Evolutionary conservation across 305 asterid species (phyloP).

Genomic region (Fraxinus albicans): DNA sequence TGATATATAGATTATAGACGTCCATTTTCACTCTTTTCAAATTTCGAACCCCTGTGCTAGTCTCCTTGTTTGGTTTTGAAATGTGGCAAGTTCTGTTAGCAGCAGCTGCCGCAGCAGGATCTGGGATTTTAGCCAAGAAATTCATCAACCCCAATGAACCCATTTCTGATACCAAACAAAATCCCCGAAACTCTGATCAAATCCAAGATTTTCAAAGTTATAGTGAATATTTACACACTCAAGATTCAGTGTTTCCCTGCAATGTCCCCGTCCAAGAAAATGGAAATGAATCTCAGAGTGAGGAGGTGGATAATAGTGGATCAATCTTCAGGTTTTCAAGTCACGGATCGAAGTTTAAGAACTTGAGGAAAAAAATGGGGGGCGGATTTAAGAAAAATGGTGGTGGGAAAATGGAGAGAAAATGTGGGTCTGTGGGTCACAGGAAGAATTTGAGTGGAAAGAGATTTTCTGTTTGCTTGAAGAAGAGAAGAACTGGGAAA

Average conservation of each 20-base stretch:
- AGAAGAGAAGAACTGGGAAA: constrained; percentile 74
- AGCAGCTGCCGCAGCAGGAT: constrained; percentile 62
- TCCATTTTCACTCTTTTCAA: neutral
- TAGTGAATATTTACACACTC: constrained; percentile 13
- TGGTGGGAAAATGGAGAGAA: constrained; percentile 36
- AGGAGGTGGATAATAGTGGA: constrained; percentile 27
- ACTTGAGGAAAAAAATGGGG: constrained; percentile 34
- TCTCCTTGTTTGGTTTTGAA: constrained; percentile 17
- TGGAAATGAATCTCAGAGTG: constrained; percentile 21
- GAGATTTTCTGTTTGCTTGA: constrained; percentile 49
- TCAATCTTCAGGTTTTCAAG: constrained; percentile 69
- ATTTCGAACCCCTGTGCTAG: neutral
- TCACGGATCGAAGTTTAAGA: constrained; percentile 31
- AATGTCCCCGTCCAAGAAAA: constrained; percentile 21
- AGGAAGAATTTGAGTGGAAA: constrained; percentile 40
- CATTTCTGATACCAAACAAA: constrained; percentile 28
- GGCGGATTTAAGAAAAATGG: constrained; percentile 37
- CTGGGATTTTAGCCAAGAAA: constrained; percentile 72
- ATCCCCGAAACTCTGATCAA: constrained; percentile 19
- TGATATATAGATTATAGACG: neutral
- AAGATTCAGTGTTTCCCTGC: constrained; percentile 27
- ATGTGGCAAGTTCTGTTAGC: constrained; percentile 67
- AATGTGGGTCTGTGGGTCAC: constrained; percentile 31
- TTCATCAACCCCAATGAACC: constrained; percentile 40
- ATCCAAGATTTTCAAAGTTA: neutral